phyloP scores from a whole-genome alignment of 2,329 filamentous ascomycete genomes.

The Graphiopsis chlorocephala region DNA sequence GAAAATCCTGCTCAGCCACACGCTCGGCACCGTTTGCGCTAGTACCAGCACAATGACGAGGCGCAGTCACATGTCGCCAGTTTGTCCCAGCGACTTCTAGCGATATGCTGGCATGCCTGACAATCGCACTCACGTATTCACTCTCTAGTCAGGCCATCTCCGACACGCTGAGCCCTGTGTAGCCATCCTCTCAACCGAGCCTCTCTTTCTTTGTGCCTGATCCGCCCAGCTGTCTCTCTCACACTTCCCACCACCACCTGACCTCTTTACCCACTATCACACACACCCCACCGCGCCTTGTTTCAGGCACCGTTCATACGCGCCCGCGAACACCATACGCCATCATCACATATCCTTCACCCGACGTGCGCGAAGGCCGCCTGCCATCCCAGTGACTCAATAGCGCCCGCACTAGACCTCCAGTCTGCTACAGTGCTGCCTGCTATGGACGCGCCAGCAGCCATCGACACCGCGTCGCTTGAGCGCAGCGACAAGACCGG shows the following conservation, averaged over 20 bases:
- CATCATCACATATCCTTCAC: slow-evolving; percentile 13
- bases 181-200: neutral
- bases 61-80: slow-evolving; percentile 4
- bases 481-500: slow-evolving; percentile 36
- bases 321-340: neutral
- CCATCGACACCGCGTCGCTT: slow-evolving; percentile 13
- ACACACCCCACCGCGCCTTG: neutral
- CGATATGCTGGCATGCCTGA: neutral
- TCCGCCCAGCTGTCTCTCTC: neutral
- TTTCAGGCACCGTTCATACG: slow-evolving; percentile 13
- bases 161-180: slow-evolving; percentile 2
- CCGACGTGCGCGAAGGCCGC: slow-evolving; percentile 4
- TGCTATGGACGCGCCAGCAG: slow-evolving; percentile 23
- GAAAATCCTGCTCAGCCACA: slow-evolving; percentile 1
- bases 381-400: slow-evolving; percentile 12
- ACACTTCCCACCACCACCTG: slow-evolving; percentile 8
- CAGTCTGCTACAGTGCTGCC: slow-evolving; percentile 10
- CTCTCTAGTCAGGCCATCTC: slow-evolving; percentile 8
- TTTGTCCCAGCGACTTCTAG: neutral
- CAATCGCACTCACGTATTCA: neutral
- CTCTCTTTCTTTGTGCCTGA: neutral
- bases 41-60: slow-evolving; percentile 3
- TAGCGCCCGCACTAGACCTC: slow-evolving; percentile 11
- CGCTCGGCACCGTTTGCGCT: neutral
- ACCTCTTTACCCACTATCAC: slow-evolving; percentile 9